Evolutionary conservation across 352 stramenopile genomes (phyloP), one percentile per base, ranked within the genome.

Genomic region (Elongisporangium senticosum): DNA sequence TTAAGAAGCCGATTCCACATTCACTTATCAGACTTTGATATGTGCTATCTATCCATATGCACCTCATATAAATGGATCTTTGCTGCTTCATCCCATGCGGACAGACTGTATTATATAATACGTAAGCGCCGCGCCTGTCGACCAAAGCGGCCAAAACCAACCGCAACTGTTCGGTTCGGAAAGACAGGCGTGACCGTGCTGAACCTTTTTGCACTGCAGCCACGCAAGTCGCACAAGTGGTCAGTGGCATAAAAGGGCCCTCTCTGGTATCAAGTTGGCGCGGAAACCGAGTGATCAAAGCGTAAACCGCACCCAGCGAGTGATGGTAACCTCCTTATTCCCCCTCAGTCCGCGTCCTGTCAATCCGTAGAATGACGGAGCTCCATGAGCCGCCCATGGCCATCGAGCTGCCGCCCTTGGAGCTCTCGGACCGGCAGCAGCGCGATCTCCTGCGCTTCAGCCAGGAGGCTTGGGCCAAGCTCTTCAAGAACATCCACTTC

Each of bases 401-500:
- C 8, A 43, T 43, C 33, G 10, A 43, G 33, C 33, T 43, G 8
- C 33, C 33, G 33, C 13, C 13, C 33, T 17, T 43, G 33, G 33
- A 43, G 33, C 33, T 43, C 33, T 43, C 33, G 33, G 33, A 43
- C 33, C 33, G 33, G 8, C 33, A 43, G 33, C 33, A 43, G 33
- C 33, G 33, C 8, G 33, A 43, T 4, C 33, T 43, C 33, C 33
- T 43, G 33, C 33, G 33, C 13, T 43, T 43, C 33, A 43, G 33
- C 33, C 33, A 43, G 33, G 33, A 43, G 33, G 33, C 33, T 4
- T 43, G 33, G 33, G 22, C 24, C 20, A 55, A 56, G n/a, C 66
- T 83, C 24, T 78, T 79, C 64, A 58, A 65, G 55, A 78, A 69
- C 63, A 67, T 83, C 24, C 71, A 67, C 20, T 74, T 79, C 40